Evolutionary conservation across 495 filamentous ascomycete genomes (phyloP).

Genomic region (Aspergillus diversus): DNA sequence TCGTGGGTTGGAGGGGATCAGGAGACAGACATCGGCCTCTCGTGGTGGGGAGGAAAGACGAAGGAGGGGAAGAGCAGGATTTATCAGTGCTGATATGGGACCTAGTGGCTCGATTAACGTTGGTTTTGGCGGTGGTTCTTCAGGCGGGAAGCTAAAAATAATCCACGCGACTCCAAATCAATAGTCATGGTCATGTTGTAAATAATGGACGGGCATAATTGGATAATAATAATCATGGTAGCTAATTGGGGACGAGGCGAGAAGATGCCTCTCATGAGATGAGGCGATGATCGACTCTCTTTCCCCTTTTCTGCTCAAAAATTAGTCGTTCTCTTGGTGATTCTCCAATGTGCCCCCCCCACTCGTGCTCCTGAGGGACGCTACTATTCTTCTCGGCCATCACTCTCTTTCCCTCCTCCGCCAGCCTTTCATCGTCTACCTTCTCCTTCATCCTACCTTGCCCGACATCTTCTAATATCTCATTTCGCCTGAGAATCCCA

Average conservation of each 20-base stretch:
- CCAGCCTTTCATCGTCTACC: slow-evolving; percentile 6
- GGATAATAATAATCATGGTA: background rate
- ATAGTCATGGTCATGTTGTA: background rate
- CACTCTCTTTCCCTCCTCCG: slow-evolving; percentile 1
- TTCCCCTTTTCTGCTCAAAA: slow-evolving; percentile 23
- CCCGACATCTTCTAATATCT: background rate
- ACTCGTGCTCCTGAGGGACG: slow-evolving; percentile 4
- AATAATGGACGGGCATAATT: background rate
- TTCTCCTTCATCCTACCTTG: slow-evolving; percentile 1
- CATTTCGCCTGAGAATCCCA: background rate
- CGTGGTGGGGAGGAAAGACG: too few species aligned
- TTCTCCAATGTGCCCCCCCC: background rate
- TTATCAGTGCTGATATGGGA: too few species aligned
- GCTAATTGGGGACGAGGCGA: background rate
- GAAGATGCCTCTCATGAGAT: slow-evolving; percentile 8
- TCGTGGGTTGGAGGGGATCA: too few species aligned
- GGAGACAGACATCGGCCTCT: too few species aligned
- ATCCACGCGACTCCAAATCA: slow-evolving; percentile 17
- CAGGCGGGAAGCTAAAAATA: slow-evolving; percentile 27
- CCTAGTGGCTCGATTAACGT: background rate
- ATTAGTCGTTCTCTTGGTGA: slow-evolving; percentile 8
- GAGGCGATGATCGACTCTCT: slow-evolving; percentile 10
- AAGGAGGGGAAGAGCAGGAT: background rate
- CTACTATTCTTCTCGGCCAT: background rate
- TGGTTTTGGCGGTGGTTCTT: slow-evolving; percentile 18